These are phyloP conservation scores for Lipomyces yamadae DNA, from an alignment of 805 yeast species.

Conservation along the genomic window DNA sequence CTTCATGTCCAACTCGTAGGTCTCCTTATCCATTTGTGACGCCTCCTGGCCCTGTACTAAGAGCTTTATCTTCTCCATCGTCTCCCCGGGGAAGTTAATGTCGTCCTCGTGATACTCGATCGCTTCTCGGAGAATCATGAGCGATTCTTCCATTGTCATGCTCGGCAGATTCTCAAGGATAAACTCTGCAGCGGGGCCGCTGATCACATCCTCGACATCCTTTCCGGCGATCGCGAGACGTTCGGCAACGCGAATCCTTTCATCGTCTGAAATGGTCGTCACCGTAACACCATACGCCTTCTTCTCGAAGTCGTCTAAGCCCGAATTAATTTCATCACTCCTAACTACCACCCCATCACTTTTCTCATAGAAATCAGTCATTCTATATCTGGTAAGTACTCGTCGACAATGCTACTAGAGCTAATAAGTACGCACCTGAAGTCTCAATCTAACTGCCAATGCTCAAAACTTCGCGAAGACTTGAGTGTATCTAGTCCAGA, in stretches of 20 bases:
- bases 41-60: slow-evolving; percentile 43
- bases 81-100: slow-evolving; percentile 52
- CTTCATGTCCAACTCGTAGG: slow-evolving; percentile 25
- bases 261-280: slow-evolving; percentile 2
- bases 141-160: slow-evolving; percentile 47
- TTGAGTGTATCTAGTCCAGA: neutral
- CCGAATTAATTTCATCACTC: neutral
- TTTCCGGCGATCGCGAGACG: neutral
- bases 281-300: neutral
- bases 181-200: slow-evolving; percentile 14
- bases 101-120: slow-evolving; percentile 53
- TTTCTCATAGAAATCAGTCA: neutral
- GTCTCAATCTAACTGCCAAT: neutral
- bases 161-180: slow-evolving; percentile 16
- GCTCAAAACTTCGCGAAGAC: neutral
- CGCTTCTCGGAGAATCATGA: slow-evolving; percentile 50
- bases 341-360: neutral
- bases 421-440: neutral
- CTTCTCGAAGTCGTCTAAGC: slow-evolving; percentile 5
- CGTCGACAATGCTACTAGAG: neutral
- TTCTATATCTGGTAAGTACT: neutral
- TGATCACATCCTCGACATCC: neutral
- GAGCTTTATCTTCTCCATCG: slow-evolving; percentile 46
- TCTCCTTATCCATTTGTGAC: slow-evolving; percentile 25
- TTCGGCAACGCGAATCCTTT: slow-evolving; percentile 1